Base-by-base conservation (phyloP, 2,329 filamentous ascomycete genomes). In the Claviceps arundinis region DNA sequence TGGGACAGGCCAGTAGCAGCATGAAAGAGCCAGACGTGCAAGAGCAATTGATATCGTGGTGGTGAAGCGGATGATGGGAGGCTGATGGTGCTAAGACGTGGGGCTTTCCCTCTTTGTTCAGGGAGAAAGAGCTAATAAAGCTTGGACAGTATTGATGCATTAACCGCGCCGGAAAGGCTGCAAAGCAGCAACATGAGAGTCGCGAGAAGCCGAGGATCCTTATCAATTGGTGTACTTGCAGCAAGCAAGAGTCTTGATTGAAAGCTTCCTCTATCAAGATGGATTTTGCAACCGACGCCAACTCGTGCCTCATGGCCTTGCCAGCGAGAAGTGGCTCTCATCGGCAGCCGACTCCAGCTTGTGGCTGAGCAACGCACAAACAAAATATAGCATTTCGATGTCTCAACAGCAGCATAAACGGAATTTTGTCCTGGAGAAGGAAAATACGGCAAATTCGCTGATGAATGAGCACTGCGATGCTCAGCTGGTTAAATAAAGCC, bases 1-100 rank as follows among this genome's bases (percentile, higher is more conserved):
- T 55, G 57, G 59, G 54, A 57, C 57, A 58, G 59, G 57, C 57
- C 61, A 58, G 59, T 48, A 56, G 61, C 62, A 58, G 64, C 66
- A 68, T 68, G 63, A 65, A 67, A 61, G 57, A 55, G 57, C 56
- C 51, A 57, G 57, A 51, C 19, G 19, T 42, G 37, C 41, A 51
- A 40, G 37, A 50, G 22, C 43, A 19, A 44, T 11, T 34, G 30
- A 11, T 47, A 30, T 37, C 26, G 40, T 44, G 9, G 30, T 26
- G 4, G 38, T 26, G 30, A 40, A 17, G 40, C 42, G 16, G n/a
- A 44, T 37, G 37, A 22, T 42, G 37, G 26, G 7, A 43, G 43
- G 50, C 46, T 49, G 47, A 49, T 22, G 16, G 26, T 52, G 37
- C 11, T 13, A 19, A 34, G 37, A 46, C 50, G 46, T 40, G 50